These are phyloP conservation scores for Pythium pyrilobum DNA, from an alignment of 352 stramenopile species.

Conservation along the genomic window DNA sequence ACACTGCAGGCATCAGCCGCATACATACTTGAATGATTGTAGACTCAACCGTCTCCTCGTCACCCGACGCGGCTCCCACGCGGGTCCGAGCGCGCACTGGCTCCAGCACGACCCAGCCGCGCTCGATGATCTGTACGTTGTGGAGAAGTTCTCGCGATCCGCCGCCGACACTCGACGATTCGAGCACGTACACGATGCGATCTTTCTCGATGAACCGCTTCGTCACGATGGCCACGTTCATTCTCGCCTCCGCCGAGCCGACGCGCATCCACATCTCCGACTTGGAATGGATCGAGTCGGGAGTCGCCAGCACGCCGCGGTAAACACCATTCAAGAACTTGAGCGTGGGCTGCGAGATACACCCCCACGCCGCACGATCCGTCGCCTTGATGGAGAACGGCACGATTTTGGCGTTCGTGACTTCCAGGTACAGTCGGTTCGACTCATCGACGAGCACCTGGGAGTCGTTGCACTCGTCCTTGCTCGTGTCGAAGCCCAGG, in stretches of 20 bases:
- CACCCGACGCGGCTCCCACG: no score
- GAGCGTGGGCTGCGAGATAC: slow-evolving; percentile 27
- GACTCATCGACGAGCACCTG: slow-evolving; percentile 22
- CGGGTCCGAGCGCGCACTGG: slow-evolving; percentile 9
- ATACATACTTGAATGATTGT: slow-evolving; percentile 52
- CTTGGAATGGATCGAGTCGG: slow-evolving; percentile 27
- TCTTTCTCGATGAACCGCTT: slow-evolving; percentile 21
- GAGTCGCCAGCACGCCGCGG: slow-evolving; percentile 16
- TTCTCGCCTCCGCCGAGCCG: slow-evolving; percentile 14
- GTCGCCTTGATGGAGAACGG: slow-evolving; percentile 38
- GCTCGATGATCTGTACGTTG: slow-evolving; percentile 33
- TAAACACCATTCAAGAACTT: slow-evolving; percentile 36
- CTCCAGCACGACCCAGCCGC: slow-evolving; percentile 35
- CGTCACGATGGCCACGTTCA: slow-evolving; percentile 35
- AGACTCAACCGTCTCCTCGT: slow-evolving; percentile 14
- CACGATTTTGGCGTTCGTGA: slow-evolving; percentile 36
- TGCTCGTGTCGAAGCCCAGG: not conserved
- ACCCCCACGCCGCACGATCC: slow-evolving; percentile 30
- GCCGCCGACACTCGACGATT: slow-evolving; percentile 28
- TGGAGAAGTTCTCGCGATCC: slow-evolving; percentile 28
- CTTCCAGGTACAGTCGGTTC: slow-evolving; percentile 26
- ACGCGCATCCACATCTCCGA: slow-evolving; percentile 31
- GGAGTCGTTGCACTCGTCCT: slow-evolving; percentile 22
- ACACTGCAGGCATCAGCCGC: slow-evolving; percentile 33
- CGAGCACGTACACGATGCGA: slow-evolving; percentile 7